Evolutionary conservation across 768 basidiomycete genomes (phyloP), one percentile per base, ranked within the genome.

Genomic region (Candolleomyces aberdarensis): DNA sequence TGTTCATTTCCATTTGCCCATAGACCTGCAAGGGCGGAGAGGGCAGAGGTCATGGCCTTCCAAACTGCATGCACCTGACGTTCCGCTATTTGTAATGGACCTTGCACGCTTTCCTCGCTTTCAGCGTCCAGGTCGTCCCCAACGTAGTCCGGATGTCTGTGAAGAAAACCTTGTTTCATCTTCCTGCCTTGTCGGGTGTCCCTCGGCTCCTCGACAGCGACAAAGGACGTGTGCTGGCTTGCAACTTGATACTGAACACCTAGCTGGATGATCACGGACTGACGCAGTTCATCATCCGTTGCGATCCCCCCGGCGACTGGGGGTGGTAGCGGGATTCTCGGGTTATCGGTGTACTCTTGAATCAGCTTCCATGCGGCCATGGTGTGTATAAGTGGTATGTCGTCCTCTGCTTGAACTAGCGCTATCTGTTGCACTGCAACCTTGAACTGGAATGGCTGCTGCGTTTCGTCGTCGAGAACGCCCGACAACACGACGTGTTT

Each of bases 351-450:
- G 47, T 85, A 68, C 17, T 83, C 83, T 64, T 78, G 78, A n/a
- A 87, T 82, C 31, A 87, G 72, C 14, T 73, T 71, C 59, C 81
- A 79, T 1, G 85, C 86, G 5, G 83, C 80, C 43, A 87, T 71
- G 0, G 80, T 78, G 65, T 88, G 87, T 29, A 88, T 67, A 15
- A 81, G 70, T 22, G 75, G 74, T 17, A 75, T 61, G 10, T 69
- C 58, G 64, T 75, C 53, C 61, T 73, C 56, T 31, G 68, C 64
- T 72, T 80, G 62, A 57, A 75, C 51, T 70, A 72, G 59, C 6
- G 73, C 75, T 20, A 75, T 71, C 3, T 62, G 65, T 20, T 65
- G 62, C 20, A 80, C 68, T 1, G 73, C 73, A 31, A 78, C 69
- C 0, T 55, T 61, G n/a, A 73, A 39, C 47, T 71, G 63, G 51